Evolutionary conservation across 352 stramenopile genomes (phyloP).

Genomic region (Peronosclerospora sorghi): DNA sequence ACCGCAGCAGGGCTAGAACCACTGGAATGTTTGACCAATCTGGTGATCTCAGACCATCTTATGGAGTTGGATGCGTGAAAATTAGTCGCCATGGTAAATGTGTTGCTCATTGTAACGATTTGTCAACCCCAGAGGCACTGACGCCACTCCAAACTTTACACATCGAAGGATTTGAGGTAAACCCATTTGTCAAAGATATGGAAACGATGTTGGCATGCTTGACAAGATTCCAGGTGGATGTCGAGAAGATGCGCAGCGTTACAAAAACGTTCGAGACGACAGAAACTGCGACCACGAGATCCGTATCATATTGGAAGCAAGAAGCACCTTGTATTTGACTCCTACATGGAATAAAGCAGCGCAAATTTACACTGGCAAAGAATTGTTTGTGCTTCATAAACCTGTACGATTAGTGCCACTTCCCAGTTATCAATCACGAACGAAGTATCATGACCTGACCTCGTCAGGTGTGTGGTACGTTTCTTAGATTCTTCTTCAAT

Average conservation of each 20-base stretch:
- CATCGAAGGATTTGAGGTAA: constrained; percentile 61
- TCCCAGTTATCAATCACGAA: no score
- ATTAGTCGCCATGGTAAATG: no score
- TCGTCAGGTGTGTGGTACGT: no score
- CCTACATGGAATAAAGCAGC: constrained; percentile 14
- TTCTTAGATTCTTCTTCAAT: no score
- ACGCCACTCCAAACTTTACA: constrained; percentile 48
- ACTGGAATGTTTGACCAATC: constrained; percentile 39
- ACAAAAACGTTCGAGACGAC: constrained; percentile 33
- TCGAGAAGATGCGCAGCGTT: constrained; percentile 55
- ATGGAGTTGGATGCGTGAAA: constrained; percentile 45
- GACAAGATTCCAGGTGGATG: constrained; percentile 66
- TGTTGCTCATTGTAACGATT: no score
- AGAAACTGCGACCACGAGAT: constrained; percentile 30
- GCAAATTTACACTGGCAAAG: constrained; percentile 73
- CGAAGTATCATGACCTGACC: no score
- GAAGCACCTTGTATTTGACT: not conserved
- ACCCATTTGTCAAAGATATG: constrained; percentile 42
- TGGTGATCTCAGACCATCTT: constrained; percentile 68
- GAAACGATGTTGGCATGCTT: constrained; percentile 56
- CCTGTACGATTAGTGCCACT: constrained; percentile 30
- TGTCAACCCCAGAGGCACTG: constrained; percentile 41
- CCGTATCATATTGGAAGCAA: constrained; percentile 64
- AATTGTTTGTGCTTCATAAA: constrained; percentile 59
- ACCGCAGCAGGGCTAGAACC: constrained; percentile 60